Conservation (phyloP, 2,329 filamentous ascomycete species). For the Aspergillus tamarii region DNA sequence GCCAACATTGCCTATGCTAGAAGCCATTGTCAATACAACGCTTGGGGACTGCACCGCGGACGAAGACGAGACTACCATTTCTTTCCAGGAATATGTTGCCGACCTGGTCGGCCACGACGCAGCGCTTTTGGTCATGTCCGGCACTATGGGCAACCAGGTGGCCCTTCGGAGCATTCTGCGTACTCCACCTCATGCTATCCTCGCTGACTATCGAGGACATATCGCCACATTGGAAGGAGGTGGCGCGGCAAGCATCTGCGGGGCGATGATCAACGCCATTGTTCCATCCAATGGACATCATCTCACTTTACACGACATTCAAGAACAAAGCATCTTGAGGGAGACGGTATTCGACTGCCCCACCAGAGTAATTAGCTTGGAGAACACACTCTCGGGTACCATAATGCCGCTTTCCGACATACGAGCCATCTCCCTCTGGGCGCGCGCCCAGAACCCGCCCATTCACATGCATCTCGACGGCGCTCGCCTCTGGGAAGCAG, state of each 20-base stretch:
- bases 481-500: constrained; percentile 75
- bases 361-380: constrained; percentile 73
- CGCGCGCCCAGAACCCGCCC: constrained; percentile 51
- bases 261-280: background rate
- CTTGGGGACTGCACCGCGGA: no score
- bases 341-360: constrained; percentile 68
- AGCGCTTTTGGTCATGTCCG: constrained; percentile 24
- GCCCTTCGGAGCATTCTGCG: constrained; percentile 9
- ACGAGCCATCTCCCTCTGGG: constrained; percentile 67
- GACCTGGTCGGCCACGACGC: constrained; percentile 20
- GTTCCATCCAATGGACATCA: background rate
- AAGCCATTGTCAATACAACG: background rate
- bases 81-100: constrained; percentile 16
- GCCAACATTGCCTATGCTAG: constrained; percentile 24
- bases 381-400: constrained; percentile 76
- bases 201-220: background rate
- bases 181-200: background rate
- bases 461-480: constrained; percentile 74
- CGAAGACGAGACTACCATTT: no score
- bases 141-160: constrained; percentile 30
- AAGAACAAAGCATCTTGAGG: background rate
- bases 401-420: constrained; percentile 69
- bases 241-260: background rate
- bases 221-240: background rate
- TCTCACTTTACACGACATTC: background rate